Evolutionary conservation across 2,329 filamentous ascomycete species (phyloP).

Genomic region (Fusarium metavorans): DNA sequence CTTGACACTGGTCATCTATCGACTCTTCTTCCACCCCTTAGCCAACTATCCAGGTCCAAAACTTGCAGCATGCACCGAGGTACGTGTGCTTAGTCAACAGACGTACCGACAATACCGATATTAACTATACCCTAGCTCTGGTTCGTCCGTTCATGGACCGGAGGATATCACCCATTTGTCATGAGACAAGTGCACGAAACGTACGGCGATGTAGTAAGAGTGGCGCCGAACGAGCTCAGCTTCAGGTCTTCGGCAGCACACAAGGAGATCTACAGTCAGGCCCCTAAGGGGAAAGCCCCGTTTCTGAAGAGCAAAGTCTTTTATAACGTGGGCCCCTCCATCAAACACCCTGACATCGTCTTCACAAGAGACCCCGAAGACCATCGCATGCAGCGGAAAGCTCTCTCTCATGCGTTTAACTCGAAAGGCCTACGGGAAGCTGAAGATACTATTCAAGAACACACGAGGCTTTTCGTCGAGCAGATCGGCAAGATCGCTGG

Average conservation of each 20-base stretch:
- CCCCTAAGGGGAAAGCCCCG: not conserved
- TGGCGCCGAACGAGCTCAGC: slow-evolving; percentile 30
- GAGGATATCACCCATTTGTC: not conserved
- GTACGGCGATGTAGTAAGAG: slow-evolving; percentile 37
- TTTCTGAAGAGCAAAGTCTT: slow-evolving; percentile 25
- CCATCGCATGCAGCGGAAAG: slow-evolving; percentile 12
- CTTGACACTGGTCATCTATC: not conserved
- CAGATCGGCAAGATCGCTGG: slow-evolving; percentile 3
- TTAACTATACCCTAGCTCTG: not conserved
- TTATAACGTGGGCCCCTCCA: slow-evolving; percentile 5
- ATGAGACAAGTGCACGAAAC: slow-evolving; percentile 13
- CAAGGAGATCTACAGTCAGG: slow-evolving; percentile 36
- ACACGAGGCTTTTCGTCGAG: slow-evolving; percentile 2
- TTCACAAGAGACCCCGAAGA: slow-evolving; percentile 14
- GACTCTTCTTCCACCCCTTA: not conserved
- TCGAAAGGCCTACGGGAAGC: slow-evolving; percentile 11
- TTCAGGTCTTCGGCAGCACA: slow-evolving; percentile 22
- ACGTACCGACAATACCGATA: too few relatives aligned
- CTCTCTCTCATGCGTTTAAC: slow-evolving; percentile 28
- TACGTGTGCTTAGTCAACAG: not conserved
- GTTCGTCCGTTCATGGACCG: slow-evolving; percentile 3
- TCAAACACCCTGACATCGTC: slow-evolving; percentile 4
- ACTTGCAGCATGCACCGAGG: not conserved
- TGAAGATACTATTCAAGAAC: slow-evolving; percentile 9
- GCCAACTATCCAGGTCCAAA: not conserved